Evolutionary conservation across 2,329 filamentous ascomycete species (phyloP).

Genomic region (Fusarium nelsonii): DNA sequence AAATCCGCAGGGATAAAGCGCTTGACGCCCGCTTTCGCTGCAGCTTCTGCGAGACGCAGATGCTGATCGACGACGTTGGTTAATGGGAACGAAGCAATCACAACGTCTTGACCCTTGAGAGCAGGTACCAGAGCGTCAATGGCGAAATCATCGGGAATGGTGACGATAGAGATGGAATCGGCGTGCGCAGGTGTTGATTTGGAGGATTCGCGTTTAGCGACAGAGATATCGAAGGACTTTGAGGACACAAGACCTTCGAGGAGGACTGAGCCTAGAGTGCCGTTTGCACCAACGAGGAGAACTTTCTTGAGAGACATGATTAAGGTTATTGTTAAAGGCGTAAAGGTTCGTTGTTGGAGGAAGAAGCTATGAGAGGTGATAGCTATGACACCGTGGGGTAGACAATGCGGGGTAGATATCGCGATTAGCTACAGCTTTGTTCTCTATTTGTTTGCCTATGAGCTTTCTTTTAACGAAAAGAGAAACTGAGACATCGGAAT

Average conservation of each 20-base stretch:
- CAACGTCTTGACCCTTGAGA: conserved; percentile 68
- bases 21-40: conserved; percentile 69
- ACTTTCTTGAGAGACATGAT: conserved; percentile 50
- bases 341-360: not conserved
- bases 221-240: conserved; percentile 63
- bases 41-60: conserved; percentile 67
- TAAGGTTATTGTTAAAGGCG: not conserved
- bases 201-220: conserved; percentile 63
- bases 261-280: conserved; percentile 56
- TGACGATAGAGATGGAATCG: conserved; percentile 39
- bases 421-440: not conserved
- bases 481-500: conserved; percentile 18
- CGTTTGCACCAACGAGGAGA: conserved; percentile 54
- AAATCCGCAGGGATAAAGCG: conserved; percentile 74
- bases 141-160: conserved; percentile 49
- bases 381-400: conserved; percentile 32
- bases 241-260: conserved; percentile 54
- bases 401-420: conserved; percentile 25
- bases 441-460: not conserved
- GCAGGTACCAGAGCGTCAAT: conserved; percentile 58
- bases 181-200: conserved; percentile 47
- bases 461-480: not conserved
- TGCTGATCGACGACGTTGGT: conserved; percentile 61
- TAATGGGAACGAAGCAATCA: conserved; percentile 58
- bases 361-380: conserved; percentile 1